Evolutionary conservation across 2,329 filamentous ascomycete species (phyloP).

Genomic region (Phaeosphaeria sp.): DNA sequence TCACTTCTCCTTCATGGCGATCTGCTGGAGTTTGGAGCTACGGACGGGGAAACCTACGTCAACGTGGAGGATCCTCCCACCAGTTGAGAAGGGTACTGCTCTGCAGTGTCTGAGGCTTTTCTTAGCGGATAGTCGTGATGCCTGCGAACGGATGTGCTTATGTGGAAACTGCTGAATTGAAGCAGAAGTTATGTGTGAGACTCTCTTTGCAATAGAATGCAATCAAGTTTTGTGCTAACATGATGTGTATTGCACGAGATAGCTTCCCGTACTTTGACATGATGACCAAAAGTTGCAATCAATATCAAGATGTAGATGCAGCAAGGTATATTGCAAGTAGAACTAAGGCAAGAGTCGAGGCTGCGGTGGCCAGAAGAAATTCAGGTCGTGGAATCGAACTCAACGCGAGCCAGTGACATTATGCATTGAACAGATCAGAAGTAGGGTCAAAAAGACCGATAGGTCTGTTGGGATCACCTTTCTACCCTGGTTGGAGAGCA

Average conservation of each 20-base stretch:
- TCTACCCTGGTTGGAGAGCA: no score
- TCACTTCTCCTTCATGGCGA: background rate
- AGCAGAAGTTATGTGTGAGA: background rate
- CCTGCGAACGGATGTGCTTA: background rate
- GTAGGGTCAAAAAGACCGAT: no score
- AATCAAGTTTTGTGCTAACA: background rate
- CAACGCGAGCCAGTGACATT: no score
- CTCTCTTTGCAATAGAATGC: background rate
- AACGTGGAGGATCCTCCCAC: background rate
- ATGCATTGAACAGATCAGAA: no score
- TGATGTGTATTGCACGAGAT: background rate
- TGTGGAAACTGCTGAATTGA: background rate
- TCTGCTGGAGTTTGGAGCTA: background rate
- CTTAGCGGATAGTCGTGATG: background rate
- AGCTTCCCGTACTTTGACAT: background rate
- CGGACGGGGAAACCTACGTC: background rate
- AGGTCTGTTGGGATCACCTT: no score
- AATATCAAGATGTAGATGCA: no score
- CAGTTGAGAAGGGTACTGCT: background rate
- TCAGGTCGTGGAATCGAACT: no score
- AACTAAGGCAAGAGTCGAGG: background rate
- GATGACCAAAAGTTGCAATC: no score
- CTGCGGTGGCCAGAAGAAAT: no score
- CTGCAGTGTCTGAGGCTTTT: background rate
- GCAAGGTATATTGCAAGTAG: no score